A percentile compares a stretch with the other conserved stretches of the same genome.
phyloP scores from a whole-genome alignment of 1,284 basidiomycete species.

The Trichosporon sp. region DNA sequence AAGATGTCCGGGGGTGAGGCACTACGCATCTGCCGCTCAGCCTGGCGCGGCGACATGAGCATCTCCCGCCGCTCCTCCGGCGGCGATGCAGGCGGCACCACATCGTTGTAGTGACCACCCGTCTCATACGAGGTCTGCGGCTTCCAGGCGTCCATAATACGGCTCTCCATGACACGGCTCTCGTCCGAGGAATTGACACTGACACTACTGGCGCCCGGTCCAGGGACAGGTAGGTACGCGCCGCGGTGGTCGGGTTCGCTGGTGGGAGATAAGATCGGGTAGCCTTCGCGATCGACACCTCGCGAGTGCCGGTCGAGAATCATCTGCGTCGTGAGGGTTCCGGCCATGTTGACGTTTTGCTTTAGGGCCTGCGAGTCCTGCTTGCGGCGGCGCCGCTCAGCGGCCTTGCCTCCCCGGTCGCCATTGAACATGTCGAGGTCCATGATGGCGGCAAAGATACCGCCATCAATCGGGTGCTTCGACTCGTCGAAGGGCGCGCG shows the following conservation, averaged over 20 bases:
- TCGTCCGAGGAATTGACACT: constrained; percentile 17
- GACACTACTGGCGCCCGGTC: not conserved
- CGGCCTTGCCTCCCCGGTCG: constrained; percentile 64
- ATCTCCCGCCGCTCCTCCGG: constrained; percentile 10
- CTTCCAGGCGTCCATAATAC: constrained; percentile 36
- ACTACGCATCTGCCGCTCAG: not conserved
- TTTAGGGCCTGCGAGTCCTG: constrained; percentile 39
- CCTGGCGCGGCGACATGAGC: not conserved
- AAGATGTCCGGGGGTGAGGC: not conserved
- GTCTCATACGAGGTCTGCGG: not conserved
- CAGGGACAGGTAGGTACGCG: constrained; percentile 17
- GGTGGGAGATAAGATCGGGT: constrained; percentile 5
- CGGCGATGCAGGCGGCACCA: constrained; percentile 1
- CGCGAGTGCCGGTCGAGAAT: constrained; percentile 48
- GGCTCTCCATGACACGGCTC: constrained; percentile 15
- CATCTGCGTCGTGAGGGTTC: constrained; percentile 46
- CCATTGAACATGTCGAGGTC: constrained; percentile 55
- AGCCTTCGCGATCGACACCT: constrained; percentile 26
- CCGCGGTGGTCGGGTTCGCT: constrained; percentile 1
- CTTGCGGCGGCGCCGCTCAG: constrained; percentile 51
- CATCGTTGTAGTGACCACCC: constrained; percentile 2
- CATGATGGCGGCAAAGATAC: constrained; percentile 66
- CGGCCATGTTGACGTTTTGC: constrained; percentile 40
- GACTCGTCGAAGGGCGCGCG: constrained; percentile 79
- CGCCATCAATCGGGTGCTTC: constrained; percentile 69